Evolutionary conservation across 768 basidiomycete genomes (phyloP), one percentile per base, ranked within the genome.

Genomic region (Boletus sensibilis): DNA sequence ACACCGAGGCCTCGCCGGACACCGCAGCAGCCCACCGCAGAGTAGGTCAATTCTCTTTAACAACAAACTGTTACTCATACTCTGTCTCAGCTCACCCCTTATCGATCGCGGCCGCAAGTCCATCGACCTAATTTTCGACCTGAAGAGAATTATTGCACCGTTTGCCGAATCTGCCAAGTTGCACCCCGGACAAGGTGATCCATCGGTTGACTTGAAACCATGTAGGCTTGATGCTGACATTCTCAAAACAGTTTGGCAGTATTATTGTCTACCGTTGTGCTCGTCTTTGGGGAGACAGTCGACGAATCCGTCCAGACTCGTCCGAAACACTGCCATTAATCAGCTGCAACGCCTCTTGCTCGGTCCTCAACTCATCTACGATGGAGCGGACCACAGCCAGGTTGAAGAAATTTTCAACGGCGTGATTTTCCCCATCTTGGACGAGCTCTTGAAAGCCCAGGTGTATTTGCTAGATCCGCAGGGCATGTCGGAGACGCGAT

Each of bases 401-500:
- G 82, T 94, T 34, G 85, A 89, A 58, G 87, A 92, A 56, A 81
- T 95, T 21, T 97, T 98, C 77, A 90, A 92, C 69, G 81, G 84
- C 35, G 87, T 96, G 53, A 75, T 98, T 38, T 97, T 97, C 74
- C 95, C 94, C 5, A 81, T 98, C 39, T 72, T 98, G 31, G 94
- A 98, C 59, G 95, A 96, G 61, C 78, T 99, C 18, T 75, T 98
- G 60, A 92, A 90, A 64, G 87, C 91, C 0, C 87, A 94, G 57
- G 83, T 90, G 18, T 85, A 86, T 68, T 75, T 82, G 48, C 79
- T 86, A 23, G 95, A 97, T 68, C 88, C 91, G 0, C 78, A 82
- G 60, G 94, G 92, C 29, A 91, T 98, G 85, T 83, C 88, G 4
- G 96, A 98, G 74, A 95, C 92, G 9, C 83, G 96, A 4, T 70